Conservation (phyloP, 2,329 filamentous ascomycete species). For the Phyllosticta capitalensis region DNA sequence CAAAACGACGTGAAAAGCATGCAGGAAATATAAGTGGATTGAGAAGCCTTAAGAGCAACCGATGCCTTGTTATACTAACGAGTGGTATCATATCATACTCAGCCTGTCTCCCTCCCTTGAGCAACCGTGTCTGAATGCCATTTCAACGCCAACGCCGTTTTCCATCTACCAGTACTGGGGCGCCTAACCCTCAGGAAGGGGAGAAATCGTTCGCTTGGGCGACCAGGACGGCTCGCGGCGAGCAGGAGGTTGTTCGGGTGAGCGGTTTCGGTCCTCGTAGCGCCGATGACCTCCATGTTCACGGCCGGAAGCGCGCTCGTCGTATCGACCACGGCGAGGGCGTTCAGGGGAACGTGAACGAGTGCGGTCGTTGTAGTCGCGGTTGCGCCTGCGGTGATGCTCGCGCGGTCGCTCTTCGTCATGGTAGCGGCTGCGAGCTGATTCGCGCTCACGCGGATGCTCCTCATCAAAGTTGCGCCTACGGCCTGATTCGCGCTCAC, state of each 20-base stretch:
- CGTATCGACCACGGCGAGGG: neutral
- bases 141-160: neutral
- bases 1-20: too few species aligned
- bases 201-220: neutral
- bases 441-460: neutral
- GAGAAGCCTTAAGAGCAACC: too few species aligned
- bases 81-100: too few species aligned
- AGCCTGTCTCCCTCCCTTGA: too few species aligned
- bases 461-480: neutral
- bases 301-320: neutral
- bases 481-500: neutral
- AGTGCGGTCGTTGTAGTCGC: neutral
- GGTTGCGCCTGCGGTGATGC: neutral
- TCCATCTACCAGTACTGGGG: neutral
- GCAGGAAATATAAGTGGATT: too few species aligned
- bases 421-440: neutral
- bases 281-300: neutral
- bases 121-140: too few species aligned
- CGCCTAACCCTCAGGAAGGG: neutral
- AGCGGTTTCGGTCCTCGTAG: neutral
- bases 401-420: slow-evolving; percentile 3
- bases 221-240: neutral
- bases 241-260: neutral
- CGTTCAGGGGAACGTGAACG: neutral
- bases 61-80: too few species aligned